Evolutionary conservation across 2,329 filamentous ascomycete genomes (phyloP).

Genomic region (Aureobasidium sp.): DNA sequence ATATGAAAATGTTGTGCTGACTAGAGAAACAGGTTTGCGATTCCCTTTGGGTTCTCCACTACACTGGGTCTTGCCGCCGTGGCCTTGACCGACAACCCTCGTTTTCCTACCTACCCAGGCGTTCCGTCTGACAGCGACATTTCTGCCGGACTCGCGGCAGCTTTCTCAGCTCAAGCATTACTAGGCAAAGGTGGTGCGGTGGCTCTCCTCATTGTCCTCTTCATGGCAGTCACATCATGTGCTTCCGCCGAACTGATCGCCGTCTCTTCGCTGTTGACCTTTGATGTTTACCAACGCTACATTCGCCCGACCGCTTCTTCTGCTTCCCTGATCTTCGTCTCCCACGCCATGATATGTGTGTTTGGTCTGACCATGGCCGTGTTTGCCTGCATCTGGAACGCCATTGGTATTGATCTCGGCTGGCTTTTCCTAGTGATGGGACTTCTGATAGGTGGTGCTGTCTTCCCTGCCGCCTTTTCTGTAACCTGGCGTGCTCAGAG

Average conservation of each 20-base stretch:
- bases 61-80: slow-evolving; percentile 39
- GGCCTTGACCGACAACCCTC: slow-evolving; percentile 36
- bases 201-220: slow-evolving; percentile 19
- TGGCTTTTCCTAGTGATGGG: slow-evolving; percentile 36
- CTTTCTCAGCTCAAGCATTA: slow-evolving; percentile 20
- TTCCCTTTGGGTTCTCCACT: slow-evolving; percentile 40
- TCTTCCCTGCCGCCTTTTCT: slow-evolving; percentile 27
- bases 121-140: slow-evolving; percentile 17
- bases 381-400: slow-evolving; percentile 26
- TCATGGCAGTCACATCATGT: slow-evolving; percentile 25
- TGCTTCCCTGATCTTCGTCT: slow-evolving; percentile 31
- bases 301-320: slow-evolving; percentile 31
- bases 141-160: slow-evolving; percentile 21
- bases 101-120: slow-evolving; percentile 35
- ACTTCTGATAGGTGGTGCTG: slow-evolving; percentile 35
- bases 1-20: background rate
- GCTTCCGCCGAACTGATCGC: slow-evolving; percentile 33
- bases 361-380: slow-evolving; percentile 34
- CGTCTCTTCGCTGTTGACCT: slow-evolving; percentile 32
- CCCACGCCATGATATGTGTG: slow-evolving; percentile 33
- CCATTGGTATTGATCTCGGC: slow-evolving; percentile 32
- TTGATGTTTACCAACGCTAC: slow-evolving; percentile 36
- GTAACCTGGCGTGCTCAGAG: slow-evolving; percentile 31
- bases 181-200: slow-evolving; percentile 22
- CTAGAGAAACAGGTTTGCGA: slow-evolving; percentile 15